A percentile compares a stretch with the other conserved stretches of the same genome.
These are phyloP conservation scores for Picea glauca DNA, from an alignment of 75 land plant species.

Conservation along the genomic window DNA sequence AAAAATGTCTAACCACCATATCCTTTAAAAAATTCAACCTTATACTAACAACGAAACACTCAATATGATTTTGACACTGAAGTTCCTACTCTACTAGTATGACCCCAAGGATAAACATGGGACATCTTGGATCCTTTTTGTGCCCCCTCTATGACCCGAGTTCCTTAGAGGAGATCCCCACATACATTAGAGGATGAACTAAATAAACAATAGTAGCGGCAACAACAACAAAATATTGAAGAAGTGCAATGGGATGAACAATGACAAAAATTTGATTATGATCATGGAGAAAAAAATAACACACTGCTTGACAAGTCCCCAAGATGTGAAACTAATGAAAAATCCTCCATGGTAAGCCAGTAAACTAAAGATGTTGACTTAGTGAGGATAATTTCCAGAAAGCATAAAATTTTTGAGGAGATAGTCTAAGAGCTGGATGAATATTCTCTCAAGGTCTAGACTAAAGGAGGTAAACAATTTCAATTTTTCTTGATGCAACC, in stretches of 20 bases:
- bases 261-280: constrained; percentile 37
- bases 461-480: constrained; percentile 50
- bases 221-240: constrained; percentile 15
- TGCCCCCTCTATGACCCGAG: neutral
- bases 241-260: constrained; percentile 56
- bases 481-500: constrained; percentile 50
- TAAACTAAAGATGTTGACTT: constrained; percentile 27
- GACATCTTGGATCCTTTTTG: constrained; percentile 44
- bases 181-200: neutral
- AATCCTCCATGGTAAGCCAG: constrained; percentile 33
- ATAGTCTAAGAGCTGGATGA: constrained; percentile 79
- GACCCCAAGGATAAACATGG: constrained; percentile 27
- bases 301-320: constrained; percentile 10
- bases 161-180: constrained; percentile 7
- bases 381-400: constrained; percentile 35
- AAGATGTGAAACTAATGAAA: constrained; percentile 20
- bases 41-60: neutral
- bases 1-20: neutral
- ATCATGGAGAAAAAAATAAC: constrained; percentile 6
- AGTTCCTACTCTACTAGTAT: constrained; percentile 23
- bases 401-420: constrained; percentile 58
- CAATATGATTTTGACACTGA: neutral
- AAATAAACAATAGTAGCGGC: neutral
- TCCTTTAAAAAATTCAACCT: constrained; percentile 2
- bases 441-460: constrained; percentile 68